A percentile compares a stretch with the other conserved stretches of the same genome.
Evolutionary conservation across 352 stramenopile genomes (phyloP).

Genomic region (Phytopythium vexans): DNA sequence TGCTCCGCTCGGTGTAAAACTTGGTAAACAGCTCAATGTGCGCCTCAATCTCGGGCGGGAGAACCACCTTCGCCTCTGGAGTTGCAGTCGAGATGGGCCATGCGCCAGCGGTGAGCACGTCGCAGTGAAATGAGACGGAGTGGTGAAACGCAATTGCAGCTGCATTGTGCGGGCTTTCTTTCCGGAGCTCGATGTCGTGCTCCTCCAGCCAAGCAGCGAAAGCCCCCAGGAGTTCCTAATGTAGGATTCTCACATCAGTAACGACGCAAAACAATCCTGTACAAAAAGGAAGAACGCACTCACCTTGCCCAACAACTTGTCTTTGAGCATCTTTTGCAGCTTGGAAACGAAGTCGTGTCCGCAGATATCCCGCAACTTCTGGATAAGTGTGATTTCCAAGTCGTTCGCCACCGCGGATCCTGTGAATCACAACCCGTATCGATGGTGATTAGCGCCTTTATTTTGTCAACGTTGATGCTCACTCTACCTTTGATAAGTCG

Average conservation of each 20-base stretch:
- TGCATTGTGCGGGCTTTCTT: slow-evolving; percentile 26
- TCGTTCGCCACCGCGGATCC: slow-evolving; percentile 72
- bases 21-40: slow-evolving; percentile 77
- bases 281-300: neutral
- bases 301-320: slow-evolving; percentile 85
- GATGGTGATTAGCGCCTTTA: slow-evolving; percentile 2
- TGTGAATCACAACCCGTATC: slow-evolving; percentile 2
- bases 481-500: slow-evolving; percentile 76
- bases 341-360: slow-evolving; percentile 86
- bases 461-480: neutral
- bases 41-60: slow-evolving; percentile 50
- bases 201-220: slow-evolving; percentile 76
- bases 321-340: slow-evolving; percentile 87
- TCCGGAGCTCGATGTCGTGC: slow-evolving; percentile 45
- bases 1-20: slow-evolving; percentile 78
- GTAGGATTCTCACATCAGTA: neutral
- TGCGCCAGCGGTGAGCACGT: slow-evolving; percentile 78
- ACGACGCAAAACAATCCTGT: neutral
- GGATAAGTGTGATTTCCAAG: slow-evolving; percentile 73
- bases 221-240: slow-evolving; percentile 56
- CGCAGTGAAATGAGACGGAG: slow-evolving; percentile 60
- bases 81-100: slow-evolving; percentile 78
- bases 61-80: slow-evolving; percentile 45
- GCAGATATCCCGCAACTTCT: slow-evolving; percentile 84
- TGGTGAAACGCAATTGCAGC: slow-evolving; percentile 58